Percentiles rank a stretch among this genome's conserved stretches.
Conservation (phyloP, 169 alveolate genomes). For the Cyclospora cayetanensis region DNA sequence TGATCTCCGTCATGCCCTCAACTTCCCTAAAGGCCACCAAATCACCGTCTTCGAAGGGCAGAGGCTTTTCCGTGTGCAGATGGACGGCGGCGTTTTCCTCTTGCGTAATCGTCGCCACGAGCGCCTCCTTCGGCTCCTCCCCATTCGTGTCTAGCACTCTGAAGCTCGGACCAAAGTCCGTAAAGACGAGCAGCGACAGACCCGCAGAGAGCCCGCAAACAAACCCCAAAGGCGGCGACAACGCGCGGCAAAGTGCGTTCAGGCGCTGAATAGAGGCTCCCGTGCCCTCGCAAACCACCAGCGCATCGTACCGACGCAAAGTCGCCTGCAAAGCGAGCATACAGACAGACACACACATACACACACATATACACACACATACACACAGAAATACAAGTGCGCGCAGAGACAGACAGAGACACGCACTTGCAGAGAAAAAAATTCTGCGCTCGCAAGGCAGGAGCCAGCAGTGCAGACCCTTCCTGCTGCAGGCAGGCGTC, state of each 20-base stretch:
- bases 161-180: constrained; percentile 95
- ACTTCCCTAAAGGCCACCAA: constrained; percentile 95
- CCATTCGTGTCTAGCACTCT: constrained; percentile 88
- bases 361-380: background rate
- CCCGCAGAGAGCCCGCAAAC: constrained; percentile 84
- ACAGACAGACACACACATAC: background rate
- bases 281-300: constrained; percentile 82
- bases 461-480: background rate
- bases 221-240: constrained; percentile 75
- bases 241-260: constrained; percentile 73
- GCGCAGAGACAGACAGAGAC: background rate
- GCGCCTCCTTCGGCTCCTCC: constrained; percentile 88
- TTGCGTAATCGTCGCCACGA: constrained; percentile 84
- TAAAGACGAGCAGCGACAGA: constrained; percentile 95
- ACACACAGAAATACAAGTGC: background rate
- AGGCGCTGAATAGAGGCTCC: background rate
- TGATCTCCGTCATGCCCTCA: constrained; percentile 96
- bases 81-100: constrained; percentile 82
- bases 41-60: constrained; percentile 96
- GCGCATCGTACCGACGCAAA: constrained; percentile 82
- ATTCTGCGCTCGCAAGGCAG: background rate
- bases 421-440: background rate
- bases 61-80: constrained; percentile 89
- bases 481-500: background rate
- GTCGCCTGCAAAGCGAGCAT: constrained; percentile 74